Evolutionary conservation across 768 basidiomycete genomes (phyloP), one percentile per base, ranked within the genome.

Genomic region (Albatrellus ellisii): DNA sequence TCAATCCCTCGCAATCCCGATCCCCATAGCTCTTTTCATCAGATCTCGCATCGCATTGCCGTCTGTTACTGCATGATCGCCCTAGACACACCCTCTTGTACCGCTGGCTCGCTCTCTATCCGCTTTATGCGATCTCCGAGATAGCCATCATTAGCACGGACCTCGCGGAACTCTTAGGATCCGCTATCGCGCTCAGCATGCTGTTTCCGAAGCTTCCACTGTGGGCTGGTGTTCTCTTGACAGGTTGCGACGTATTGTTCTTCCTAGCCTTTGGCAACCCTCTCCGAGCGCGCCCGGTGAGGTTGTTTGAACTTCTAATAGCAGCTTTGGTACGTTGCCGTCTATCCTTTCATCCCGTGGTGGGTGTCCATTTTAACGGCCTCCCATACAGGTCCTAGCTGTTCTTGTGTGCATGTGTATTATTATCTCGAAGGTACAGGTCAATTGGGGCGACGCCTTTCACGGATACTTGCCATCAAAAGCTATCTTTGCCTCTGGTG

Each of bases 201-300:
- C 59, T 74, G 34, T 65, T 73, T 41, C 72, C 72, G 1, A 49
- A 45, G 14, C 56, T 74, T 7, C 72, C 72, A 5, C 55, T 73
- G 10, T 73, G 64, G 62, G 67, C 58, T 1, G 64, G 62, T 27
- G 69, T 73, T 7, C 60, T 73, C 31, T 47, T 74, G 26, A 74
- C 72, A 11, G 65, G 65, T 0, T 47, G 53, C 20, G 72, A 74
- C 42, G 70, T 73, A 26, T 57, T 74, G 26, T 41, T 74, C 42
- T 57, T 92, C 25, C 73, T 92, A 26, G 73, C 72, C 0, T 59
- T 88, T 46, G 69, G 77, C 3, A 82, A 86, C 54, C 84, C 83
- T 10, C 58, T 83, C 28, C 67, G 67, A 28, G 38, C 47, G 10
- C 37, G 49, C 25, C 85, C 82, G 6, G 80, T 78, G 29, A 72